phyloP scores from a whole-genome alignment of 2,329 filamentous ascomycete genomes.

The Samsoniella hepiali region DNA sequence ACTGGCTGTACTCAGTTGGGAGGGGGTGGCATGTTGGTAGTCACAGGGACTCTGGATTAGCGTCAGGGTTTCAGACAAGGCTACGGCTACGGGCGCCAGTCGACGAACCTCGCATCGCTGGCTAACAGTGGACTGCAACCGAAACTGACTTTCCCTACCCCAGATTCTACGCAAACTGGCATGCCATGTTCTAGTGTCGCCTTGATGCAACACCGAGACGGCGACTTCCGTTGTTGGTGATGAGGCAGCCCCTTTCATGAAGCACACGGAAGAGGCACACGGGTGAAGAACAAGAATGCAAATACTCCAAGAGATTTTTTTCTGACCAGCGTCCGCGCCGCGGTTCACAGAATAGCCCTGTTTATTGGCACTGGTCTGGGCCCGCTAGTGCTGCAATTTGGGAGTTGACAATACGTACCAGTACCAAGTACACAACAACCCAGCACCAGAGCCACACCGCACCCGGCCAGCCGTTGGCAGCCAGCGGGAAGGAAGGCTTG shows the following conservation, averaged over 20 bases:
- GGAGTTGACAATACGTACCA: background rate
- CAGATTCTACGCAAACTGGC: background rate
- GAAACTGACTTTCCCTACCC: slow-evolving; percentile 1
- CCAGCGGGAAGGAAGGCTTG: background rate
- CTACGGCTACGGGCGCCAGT: background rate
- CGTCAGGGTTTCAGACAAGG: slow-evolving; percentile 7
- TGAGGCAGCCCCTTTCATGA: background rate
- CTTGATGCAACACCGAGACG: background rate
- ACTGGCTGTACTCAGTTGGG: background rate
- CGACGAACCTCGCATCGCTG: background rate
- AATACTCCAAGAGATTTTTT: background rate
- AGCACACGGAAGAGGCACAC: background rate
- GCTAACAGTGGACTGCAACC: background rate
- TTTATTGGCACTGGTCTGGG: background rate
- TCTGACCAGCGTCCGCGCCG: background rate
- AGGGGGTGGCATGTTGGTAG: background rate
- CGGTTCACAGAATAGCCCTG: background rate
- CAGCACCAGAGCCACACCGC: slow-evolving; percentile 6
- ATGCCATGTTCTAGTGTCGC: background rate
- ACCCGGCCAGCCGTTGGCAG: slow-evolving; percentile 21
- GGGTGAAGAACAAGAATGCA: too few relatives aligned
- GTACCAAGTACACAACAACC: background rate
- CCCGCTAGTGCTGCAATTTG: slow-evolving; percentile 4
- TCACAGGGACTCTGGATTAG: background rate
- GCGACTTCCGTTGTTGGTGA: background rate